phyloP scores from a whole-genome alignment of 208 protist species.

The Leishmania martiniquensis region DNA sequence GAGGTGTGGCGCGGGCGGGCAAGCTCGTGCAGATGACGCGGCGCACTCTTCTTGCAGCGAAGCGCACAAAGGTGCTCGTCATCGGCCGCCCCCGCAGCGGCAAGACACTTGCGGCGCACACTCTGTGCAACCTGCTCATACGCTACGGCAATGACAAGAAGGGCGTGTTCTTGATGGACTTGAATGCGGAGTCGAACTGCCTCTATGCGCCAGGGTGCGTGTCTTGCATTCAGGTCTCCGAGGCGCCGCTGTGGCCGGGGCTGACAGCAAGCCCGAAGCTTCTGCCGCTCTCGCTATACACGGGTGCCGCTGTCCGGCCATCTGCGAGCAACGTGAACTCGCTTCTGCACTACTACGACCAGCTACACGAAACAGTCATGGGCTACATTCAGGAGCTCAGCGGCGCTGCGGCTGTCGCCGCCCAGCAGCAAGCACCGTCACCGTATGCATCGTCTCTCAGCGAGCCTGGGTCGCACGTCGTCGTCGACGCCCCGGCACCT shows the following conservation, averaged over 20 bases:
- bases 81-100: slow-evolving; percentile 57
- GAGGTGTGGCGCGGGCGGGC: slow-evolving; percentile 36
- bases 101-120: slow-evolving; percentile 76
- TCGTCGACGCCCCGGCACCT: slow-evolving; percentile 78
- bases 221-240: slow-evolving; percentile 38
- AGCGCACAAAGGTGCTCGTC: slow-evolving; percentile 60
- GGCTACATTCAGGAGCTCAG: slow-evolving; percentile 47
- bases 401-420: slow-evolving; percentile 6
- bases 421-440: not conserved
- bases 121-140: slow-evolving; percentile 70
- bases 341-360: slow-evolving; percentile 64
- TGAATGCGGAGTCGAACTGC: slow-evolving; percentile 79
- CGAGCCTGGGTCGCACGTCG: slow-evolving; percentile 35
- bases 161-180: slow-evolving; percentile 53
- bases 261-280: slow-evolving; percentile 42
- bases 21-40: slow-evolving; percentile 66
- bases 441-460: slow-evolving; percentile 10
- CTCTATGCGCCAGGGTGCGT: slow-evolving; percentile 75
- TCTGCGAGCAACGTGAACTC: slow-evolving; percentile 34
- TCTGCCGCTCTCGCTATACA: slow-evolving; percentile 64
- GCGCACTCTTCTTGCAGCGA: slow-evolving; percentile 40
- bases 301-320: slow-evolving; percentile 48
- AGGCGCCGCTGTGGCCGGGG: slow-evolving; percentile 51
- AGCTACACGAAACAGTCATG: slow-evolving; percentile 55
- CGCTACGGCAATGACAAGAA: slow-evolving; percentile 28